Evolutionary conservation across 768 basidiomycete genomes (phyloP), one percentile per base, ranked within the genome.

Genomic region (Serendipita sp.): DNA sequence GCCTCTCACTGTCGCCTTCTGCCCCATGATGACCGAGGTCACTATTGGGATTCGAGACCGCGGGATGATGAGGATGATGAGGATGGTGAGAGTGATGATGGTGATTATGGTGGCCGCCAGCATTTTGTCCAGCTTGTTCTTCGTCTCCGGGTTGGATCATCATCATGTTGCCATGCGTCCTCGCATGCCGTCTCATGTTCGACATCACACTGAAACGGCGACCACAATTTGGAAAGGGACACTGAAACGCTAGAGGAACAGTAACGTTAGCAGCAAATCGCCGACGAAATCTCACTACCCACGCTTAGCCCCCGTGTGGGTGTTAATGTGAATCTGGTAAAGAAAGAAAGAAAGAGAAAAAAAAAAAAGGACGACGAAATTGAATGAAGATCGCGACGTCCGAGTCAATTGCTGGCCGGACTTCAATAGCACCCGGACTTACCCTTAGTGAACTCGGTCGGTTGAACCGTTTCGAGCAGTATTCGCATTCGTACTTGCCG

Each of bases 161-260:
- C 30, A 60, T 32, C 56, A 60, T 60, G 37, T 60, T 60, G 56
- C 56, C 56, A 60, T 60, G 56, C 28, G 56, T 89, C 51, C 86
- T 78, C 71, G 83, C 85, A 69, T 90, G 88, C 3, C 88, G 77
- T 35, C 88, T 80, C 88, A 89, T 90, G 72, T 90, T 91, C 0
- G 86, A 88, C 71, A 88, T 88, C 54, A 89, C 89, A 68, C 88
- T 89, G 74, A 90, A 90, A 66, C 85, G 81, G 38, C 86, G 80
- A 45, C 84, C 85, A 71, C 88, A 89, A 47, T 83, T 80, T 3
- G 84, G 85, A 77, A 77, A 86, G 3, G 86, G 85, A 69, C 88
- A 90, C 46, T 80, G 78, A 74, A 86, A 88, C 18, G 87, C 89
- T 86, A 45, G 32, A 51, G 34, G 45, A 15, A 38, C 13, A 15